phyloP scores from a whole-genome alignment of 192 early-diverging fungal genomes.

The Coemansia sp. region DNA sequence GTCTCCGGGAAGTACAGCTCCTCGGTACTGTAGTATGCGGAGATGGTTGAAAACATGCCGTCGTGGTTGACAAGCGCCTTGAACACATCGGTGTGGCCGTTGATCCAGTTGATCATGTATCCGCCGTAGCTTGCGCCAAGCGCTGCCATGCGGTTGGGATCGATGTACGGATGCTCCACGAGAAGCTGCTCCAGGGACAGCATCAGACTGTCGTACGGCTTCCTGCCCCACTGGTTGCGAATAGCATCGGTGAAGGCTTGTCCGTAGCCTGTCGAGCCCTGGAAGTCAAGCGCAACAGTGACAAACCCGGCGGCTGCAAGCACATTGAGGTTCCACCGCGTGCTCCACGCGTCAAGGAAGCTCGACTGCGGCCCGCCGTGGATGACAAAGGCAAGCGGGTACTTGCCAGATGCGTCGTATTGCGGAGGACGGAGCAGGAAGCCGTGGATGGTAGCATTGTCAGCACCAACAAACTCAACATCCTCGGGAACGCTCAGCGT shows the following conservation, averaged over 20 bases:
- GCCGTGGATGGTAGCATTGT: slow-evolving; percentile 50
- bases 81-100: slow-evolving; percentile 76
- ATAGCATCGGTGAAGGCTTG: slow-evolving; percentile 77
- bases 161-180: slow-evolving; percentile 55
- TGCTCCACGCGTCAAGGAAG: slow-evolving; percentile 54
- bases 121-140: slow-evolving; percentile 81
- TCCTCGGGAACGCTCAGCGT: slow-evolving; percentile 61
- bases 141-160: slow-evolving; percentile 60
- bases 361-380: slow-evolving; percentile 81
- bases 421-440: slow-evolving; percentile 46
- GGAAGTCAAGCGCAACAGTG: slow-evolving; percentile 71
- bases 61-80: slow-evolving; percentile 76
- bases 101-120: slow-evolving; percentile 88
- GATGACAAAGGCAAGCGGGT: slow-evolving; percentile 79
- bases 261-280: slow-evolving; percentile 84
- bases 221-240: slow-evolving; percentile 73
- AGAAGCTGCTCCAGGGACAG: slow-evolving; percentile 63
- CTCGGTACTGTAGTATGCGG: slow-evolving; percentile 70
- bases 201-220: slow-evolving; percentile 74
- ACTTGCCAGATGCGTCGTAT: slow-evolving; percentile 59
- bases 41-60: slow-evolving; percentile 71
- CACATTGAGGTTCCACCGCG: slow-evolving; percentile 76
- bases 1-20: slow-evolving; percentile 77
- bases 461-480: slow-evolving; percentile 65
- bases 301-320: slow-evolving; percentile 73